Percentiles rank a stretch among this genome's conserved stretches.
Conservation (phyloP, 1,284 basidiomycete species). For the Fereydounia khargensis region DNA sequence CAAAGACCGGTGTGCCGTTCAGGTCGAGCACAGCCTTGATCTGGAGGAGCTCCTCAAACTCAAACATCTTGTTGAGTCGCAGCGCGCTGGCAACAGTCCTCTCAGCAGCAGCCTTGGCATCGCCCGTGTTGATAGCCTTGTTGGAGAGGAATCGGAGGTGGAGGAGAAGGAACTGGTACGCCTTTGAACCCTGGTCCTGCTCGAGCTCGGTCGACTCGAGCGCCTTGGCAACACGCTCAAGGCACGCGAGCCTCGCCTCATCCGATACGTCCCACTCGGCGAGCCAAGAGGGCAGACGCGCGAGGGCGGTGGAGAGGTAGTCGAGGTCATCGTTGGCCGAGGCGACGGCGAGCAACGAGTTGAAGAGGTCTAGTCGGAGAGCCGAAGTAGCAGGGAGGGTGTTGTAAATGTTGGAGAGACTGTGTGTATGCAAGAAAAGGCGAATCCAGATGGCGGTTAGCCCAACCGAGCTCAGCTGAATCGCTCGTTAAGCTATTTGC, state of each 20-base stretch:
- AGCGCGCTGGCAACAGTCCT: conserved; percentile 45
- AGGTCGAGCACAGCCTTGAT: conserved; percentile 36
- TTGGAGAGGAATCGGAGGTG: conserved; percentile 50
- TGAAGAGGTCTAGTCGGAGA: conserved; percentile 40
- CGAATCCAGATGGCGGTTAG: too few species aligned
- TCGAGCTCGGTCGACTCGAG: conserved; percentile 41
- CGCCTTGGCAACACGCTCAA: conserved; percentile 37
- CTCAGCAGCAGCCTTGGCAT: conserved; percentile 33
- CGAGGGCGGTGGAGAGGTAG: conserved; percentile 38
- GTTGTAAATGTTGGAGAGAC: conserved; percentile 55
- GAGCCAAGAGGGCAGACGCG: conserved; percentile 46
- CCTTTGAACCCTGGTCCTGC: conserved; percentile 29
- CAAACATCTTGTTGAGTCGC: conserved; percentile 47
- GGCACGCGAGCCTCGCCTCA: conserved; percentile 33
- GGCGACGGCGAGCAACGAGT: conserved; percentile 41
- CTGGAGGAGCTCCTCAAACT: conserved; percentile 49
- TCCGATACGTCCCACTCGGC: conserved; percentile 46
- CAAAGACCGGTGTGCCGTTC: conserved; percentile 26
- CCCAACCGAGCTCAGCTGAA: too few species aligned
- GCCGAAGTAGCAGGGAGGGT: conserved; percentile 34
- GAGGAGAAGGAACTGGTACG: conserved; percentile 45
- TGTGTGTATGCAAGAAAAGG: too few species aligned
- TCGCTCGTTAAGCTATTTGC: too few species aligned
- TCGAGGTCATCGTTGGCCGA: conserved; percentile 51
- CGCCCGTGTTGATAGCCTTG: conserved; percentile 2